Evolutionary conservation across 768 basidiomycete genomes (phyloP), one percentile per base, ranked within the genome.

Genomic region (Mycena galericulata): DNA sequence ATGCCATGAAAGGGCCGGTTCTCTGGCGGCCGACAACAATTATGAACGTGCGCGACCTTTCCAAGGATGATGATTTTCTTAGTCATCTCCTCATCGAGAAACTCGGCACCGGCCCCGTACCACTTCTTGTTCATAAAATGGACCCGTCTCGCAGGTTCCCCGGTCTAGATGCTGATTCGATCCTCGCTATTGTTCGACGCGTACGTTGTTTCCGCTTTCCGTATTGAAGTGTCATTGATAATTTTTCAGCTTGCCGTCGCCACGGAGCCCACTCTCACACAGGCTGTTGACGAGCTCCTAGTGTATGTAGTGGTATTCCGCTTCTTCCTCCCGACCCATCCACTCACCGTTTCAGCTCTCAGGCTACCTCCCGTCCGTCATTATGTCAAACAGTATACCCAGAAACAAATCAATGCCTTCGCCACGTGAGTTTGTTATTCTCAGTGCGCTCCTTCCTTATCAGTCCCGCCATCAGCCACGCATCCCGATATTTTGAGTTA

Each of bases 61-160:
- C 94, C 75, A 90, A 89, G 79, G 94, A 96, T 81, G 94, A 96
- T 79, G 94, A 96, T 81, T 95, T 95, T 78, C 90, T 96, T 77
- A 92, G 91, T 75, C 92, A 95, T 82, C 86, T 96, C 43, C 89
- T 96, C 64, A 92, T 96, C 69, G 94, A 96, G 82, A 95, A 95
- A 74, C 88, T 96, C 36, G 94, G 94, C 47, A 93, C 93, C 4
- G 92, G 92, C 30, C 79, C 78, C 10, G 90, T 91, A 9, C 94
- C 94, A n/a, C 85, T 96, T 58, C 87, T 90, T 63, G 94, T 96
- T 17, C 94, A 96, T 84, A 95, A 94, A 80, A 96, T 96, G 94
- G 93, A 95, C 78, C 83, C 91, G 27, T 86, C 88, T 68, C 86
- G 92, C 62, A 85, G 89, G 55, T 85, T 95, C 30, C 94, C 94